These are phyloP conservation scores for Boletus pseudo-olivaceus DNA, from an alignment of 768 basidiomycete genomes.

Conservation along the genomic window DNA sequence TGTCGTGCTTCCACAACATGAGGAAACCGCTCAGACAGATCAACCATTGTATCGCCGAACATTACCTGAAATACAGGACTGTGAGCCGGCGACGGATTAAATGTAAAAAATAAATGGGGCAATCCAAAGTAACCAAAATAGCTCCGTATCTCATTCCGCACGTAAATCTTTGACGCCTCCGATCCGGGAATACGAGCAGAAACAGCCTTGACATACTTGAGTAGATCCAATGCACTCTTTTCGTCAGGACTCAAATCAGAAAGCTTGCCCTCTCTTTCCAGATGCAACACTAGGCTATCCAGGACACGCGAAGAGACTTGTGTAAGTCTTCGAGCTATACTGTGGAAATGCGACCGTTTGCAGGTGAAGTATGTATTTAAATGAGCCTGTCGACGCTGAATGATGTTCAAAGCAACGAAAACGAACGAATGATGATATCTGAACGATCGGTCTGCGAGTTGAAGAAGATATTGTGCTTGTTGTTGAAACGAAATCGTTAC, in stretches of 20 bases:
- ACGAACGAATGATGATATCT: too few species aligned
- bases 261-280: too few species aligned
- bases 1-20: slow-evolving; percentile 5
- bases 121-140: slow-evolving; percentile 32
- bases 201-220: slow-evolving; percentile 29
- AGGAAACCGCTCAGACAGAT: slow-evolving; percentile 18
- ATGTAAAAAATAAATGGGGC: slow-evolving; percentile 26
- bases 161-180: slow-evolving; percentile 23
- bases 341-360: too few species aligned
- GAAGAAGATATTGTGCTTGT: too few species aligned
- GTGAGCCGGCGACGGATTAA: slow-evolving; percentile 22
- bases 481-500: too few species aligned
- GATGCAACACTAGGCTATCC: too few species aligned
- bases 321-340: too few species aligned
- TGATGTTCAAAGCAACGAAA: too few species aligned
- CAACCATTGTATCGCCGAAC: slow-evolving; percentile 16
- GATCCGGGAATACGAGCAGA: slow-evolving; percentile 32
- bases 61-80: slow-evolving; percentile 33
- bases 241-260: background rate
- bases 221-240: slow-evolving; percentile 15
- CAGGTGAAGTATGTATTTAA: too few species aligned
- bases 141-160: slow-evolving; percentile 22
- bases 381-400: too few species aligned
- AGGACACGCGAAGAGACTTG: too few species aligned
- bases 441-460: too few species aligned